Conservation (phyloP, 805 yeast species). For the Maudiozyma bulderi region DNA sequence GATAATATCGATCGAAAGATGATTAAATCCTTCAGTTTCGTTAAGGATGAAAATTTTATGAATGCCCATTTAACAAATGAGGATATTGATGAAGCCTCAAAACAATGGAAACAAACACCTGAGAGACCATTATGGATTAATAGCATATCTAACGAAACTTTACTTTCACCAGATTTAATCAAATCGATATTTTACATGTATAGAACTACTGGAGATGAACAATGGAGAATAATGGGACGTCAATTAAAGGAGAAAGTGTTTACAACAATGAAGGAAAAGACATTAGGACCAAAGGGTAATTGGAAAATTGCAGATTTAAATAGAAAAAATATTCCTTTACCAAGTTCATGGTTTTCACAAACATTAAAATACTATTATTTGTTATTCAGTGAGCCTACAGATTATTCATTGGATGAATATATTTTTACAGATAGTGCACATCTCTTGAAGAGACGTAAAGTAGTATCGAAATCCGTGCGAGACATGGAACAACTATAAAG, state of each 20-base stretch:
- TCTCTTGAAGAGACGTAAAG: conserved; percentile 32
- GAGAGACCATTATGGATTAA: conserved; percentile 29
- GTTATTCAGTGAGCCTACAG: conserved; percentile 36
- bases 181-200: conserved; percentile 52
- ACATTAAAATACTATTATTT: conserved; percentile 49
- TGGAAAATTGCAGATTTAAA: conserved; percentile 29
- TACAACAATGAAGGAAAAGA: conserved; percentile 19
- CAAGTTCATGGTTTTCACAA: conserved; percentile 50
- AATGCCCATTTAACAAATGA: conserved; percentile 1
- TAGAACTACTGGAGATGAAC: conserved; percentile 48
- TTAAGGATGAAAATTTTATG: conserved; percentile 3
- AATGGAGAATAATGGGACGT: conserved; percentile 50
- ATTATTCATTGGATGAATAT: conserved; percentile 41
- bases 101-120: conserved; percentile 22
- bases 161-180: conserved; percentile 52
- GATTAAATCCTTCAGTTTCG: conserved; percentile 3
- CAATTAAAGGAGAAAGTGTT: conserved; percentile 35
- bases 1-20: neutral
- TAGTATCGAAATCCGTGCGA: neutral
- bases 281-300: conserved; percentile 33
- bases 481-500: neutral
- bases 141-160: conserved; percentile 27
- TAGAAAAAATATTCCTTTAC: conserved; percentile 28
- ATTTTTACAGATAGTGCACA: conserved; percentile 58
- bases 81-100: conserved; percentile 7